Conservation (phyloP, 495 filamentous ascomycete genomes). For the Penicillium pulvis region DNA sequence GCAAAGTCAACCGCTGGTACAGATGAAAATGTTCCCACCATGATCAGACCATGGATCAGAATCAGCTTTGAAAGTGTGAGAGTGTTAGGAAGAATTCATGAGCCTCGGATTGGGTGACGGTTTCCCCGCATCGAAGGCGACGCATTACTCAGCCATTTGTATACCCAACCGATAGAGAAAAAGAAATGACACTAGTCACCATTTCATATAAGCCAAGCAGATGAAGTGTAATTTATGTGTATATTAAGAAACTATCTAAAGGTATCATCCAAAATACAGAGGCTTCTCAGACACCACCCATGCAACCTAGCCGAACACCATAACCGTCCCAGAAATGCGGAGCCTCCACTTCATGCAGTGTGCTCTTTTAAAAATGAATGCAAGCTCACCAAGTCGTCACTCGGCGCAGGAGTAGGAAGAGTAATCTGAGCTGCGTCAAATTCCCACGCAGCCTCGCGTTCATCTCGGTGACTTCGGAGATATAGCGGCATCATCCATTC, state of each 20-base stretch:
- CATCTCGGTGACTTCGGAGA: constrained; percentile 31
- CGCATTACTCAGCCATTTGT: too few relatives aligned
- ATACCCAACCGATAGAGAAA: too few relatives aligned
- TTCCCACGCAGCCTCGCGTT: constrained; percentile 40
- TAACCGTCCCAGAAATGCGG: not conserved
- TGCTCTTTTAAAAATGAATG: constrained; percentile 28
- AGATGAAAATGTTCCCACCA: constrained; percentile 56
- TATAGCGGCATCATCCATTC: constrained; percentile 41
- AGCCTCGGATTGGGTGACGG: too few relatives aligned
- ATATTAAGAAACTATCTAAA: not conserved
- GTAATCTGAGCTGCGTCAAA: constrained; percentile 39
- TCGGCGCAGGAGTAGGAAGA: constrained; percentile 28
- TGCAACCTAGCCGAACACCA: not conserved
- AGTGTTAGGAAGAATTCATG: too few relatives aligned
- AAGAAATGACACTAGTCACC: too few relatives aligned
- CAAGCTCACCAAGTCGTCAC: constrained; percentile 26
- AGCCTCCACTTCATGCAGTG: constrained; percentile 5
- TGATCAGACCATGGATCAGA: too few relatives aligned
- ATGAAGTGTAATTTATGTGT: not conserved
- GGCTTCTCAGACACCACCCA: not conserved
- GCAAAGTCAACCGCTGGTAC: constrained; percentile 79
- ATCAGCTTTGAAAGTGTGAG: too few relatives aligned
- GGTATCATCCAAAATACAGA: not conserved
- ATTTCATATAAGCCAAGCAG: not conserved
- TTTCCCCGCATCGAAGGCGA: too few relatives aligned